Conservation (phyloP, 1,139 yeast species). For the Sugiyamaella novakii region DNA sequence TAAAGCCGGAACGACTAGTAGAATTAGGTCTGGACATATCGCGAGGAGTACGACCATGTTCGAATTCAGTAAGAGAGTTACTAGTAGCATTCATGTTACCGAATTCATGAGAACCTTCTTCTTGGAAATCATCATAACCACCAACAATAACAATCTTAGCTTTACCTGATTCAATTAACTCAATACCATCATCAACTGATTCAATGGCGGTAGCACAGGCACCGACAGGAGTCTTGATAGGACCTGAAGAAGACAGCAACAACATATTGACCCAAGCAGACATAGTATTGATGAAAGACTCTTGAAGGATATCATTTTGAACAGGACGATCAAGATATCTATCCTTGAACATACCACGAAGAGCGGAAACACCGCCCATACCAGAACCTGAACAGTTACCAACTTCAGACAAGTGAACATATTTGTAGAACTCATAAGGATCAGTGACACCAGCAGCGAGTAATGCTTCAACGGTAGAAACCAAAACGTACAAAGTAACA, state of each 20-base stretch:
- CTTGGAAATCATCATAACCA: constrained; percentile 99
- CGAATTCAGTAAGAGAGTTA: constrained; percentile 81
- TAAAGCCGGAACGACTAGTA: constrained; percentile 93
- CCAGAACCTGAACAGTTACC: constrained; percentile 99
- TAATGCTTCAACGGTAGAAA: constrained; percentile 92
- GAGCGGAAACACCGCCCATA: constrained; percentile 98
- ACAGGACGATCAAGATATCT: constrained; percentile 90
- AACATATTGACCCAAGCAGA: constrained; percentile 99
- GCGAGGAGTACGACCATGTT: constrained; percentile 94
- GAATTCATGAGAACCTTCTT: constrained; percentile 96
- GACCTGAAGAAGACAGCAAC: constrained; percentile 96
- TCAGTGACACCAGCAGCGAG: constrained; percentile 93
- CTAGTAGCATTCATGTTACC: constrained; percentile 99
- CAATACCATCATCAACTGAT: constrained; percentile 94
- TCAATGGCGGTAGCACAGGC: constrained; percentile 99
- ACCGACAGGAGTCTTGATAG: constrained; percentile 98
- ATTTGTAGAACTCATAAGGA: constrained; percentile 97
- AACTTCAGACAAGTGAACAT: constrained; percentile 95
- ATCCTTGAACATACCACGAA: constrained; percentile 97
- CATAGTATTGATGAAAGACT: constrained; percentile 98
- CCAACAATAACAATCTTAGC: constrained; percentile 97
- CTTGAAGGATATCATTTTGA: constrained; percentile 95
- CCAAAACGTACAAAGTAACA: constrained; percentile 87
- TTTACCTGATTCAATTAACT: constrained; percentile 86
- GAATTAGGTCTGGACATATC: constrained; percentile 99